Conservation (phyloP, 1,284 basidiomycete species). For the Cryptococcus sp. region DNA sequence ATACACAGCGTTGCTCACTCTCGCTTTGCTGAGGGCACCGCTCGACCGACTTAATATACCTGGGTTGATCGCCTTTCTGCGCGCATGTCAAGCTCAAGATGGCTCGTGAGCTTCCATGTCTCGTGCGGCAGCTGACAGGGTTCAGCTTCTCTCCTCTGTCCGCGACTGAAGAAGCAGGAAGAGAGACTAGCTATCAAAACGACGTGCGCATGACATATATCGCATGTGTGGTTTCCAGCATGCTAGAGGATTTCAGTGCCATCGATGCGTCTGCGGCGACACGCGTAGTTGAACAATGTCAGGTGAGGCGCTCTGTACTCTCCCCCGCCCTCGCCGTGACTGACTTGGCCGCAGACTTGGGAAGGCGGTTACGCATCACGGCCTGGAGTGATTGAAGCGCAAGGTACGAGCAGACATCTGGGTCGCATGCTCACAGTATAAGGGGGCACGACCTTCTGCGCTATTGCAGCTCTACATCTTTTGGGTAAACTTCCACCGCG, state of each 20-base stretch:
- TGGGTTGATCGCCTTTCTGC: slow-evolving; percentile 66
- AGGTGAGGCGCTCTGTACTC: slow-evolving; percentile 58
- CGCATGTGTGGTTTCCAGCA: slow-evolving; percentile 71
- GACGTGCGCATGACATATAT: slow-evolving; percentile 76
- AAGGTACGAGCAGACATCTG: slow-evolving; percentile 59
- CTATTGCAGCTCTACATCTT: slow-evolving; percentile 73
- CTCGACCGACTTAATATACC: slow-evolving; percentile 66
- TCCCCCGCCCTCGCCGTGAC: slow-evolving; percentile 2
- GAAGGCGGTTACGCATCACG: slow-evolving; percentile 90
- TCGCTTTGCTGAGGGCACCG: slow-evolving; percentile 80
- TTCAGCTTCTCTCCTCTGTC: slow-evolving; percentile 75
- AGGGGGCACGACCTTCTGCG: slow-evolving; percentile 94
- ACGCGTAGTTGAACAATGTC: slow-evolving; percentile 66
- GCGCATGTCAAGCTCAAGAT: slow-evolving; percentile 70
- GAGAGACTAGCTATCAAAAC: slow-evolving; percentile 39
- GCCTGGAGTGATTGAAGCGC: slow-evolving; percentile 72
- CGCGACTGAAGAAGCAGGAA: slow-evolving; percentile 57
- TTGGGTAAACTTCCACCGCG: slow-evolving; percentile 8
- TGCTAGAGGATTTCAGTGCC: slow-evolving; percentile 76
- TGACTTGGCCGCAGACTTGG: slow-evolving; percentile 64
- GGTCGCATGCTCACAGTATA: background rate
- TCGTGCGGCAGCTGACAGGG: background rate
- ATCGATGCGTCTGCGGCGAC: slow-evolving; percentile 66
- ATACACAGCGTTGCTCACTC: slow-evolving; percentile 78
- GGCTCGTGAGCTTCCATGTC: slow-evolving; percentile 66